Conservation (phyloP, 169 alveolate species). For the Cryptosporidium sp. region DNA sequence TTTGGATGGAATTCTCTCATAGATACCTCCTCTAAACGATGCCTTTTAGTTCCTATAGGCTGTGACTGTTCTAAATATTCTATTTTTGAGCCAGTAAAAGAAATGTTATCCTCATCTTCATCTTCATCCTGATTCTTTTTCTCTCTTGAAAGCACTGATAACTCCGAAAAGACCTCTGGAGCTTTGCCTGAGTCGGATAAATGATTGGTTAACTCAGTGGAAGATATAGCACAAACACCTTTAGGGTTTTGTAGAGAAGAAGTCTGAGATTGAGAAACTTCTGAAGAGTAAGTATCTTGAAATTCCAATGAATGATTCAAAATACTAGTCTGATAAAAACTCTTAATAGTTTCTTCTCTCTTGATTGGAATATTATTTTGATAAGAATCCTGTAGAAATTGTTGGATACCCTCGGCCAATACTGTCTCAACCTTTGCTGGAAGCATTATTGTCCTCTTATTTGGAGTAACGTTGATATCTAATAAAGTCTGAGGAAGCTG, state of each 20-base stretch:
- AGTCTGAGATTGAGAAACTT: neutral
- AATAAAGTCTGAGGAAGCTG: constrained; percentile 32
- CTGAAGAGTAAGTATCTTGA: neutral
- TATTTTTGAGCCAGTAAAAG: too few relatives aligned
- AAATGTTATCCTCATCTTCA: too few relatives aligned
- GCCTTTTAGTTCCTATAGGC: too few relatives aligned
- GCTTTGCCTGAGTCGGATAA: too few relatives aligned
- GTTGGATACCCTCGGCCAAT: constrained; percentile 33
- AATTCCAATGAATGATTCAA: neutral
- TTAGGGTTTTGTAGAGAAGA: too few relatives aligned
- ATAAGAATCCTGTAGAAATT: constrained; percentile 14
- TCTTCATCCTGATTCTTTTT: neutral
- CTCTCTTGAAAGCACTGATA: neutral
- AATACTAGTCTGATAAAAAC: neutral
- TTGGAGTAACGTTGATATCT: constrained; percentile 65
- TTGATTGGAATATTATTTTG: constrained; percentile 51
- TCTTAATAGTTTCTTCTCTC: neutral
- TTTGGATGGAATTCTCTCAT: neutral
- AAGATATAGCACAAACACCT: too few relatives aligned
- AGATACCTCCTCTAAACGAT: neutral
- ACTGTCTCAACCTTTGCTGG: constrained; percentile 38
- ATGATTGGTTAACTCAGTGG: too few relatives aligned
- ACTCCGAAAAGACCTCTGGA: neutral
- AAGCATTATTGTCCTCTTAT: constrained; percentile 52
- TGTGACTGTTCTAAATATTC: too few relatives aligned